Evolutionary conservation across 345 rosid species (phyloP).

Genomic region (Sonneratia alba): DNA sequence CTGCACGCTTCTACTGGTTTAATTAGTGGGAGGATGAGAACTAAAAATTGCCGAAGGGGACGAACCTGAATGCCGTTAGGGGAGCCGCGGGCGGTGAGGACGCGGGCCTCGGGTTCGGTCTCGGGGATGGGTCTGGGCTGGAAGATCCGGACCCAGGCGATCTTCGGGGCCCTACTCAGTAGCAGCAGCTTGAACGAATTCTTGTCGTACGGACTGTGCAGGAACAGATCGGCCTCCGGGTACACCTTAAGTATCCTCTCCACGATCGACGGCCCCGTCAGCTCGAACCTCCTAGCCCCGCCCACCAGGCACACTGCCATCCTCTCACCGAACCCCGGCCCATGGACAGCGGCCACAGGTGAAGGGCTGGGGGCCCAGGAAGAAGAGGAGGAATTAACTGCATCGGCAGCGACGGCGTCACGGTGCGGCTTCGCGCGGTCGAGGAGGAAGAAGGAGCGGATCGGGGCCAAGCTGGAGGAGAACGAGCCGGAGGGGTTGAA

Average conservation of each 20-base stretch:
- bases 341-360: background rate
- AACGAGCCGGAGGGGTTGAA: slow-evolving; percentile 15
- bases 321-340: slow-evolving; percentile 26
- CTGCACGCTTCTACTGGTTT: background rate
- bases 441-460: slow-evolving; percentile 20
- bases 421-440: slow-evolving; percentile 6
- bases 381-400: slow-evolving; percentile 9
- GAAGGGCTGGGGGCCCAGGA: slow-evolving; percentile 4
- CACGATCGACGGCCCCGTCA: slow-evolving; percentile 80
- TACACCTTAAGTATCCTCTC: slow-evolving; percentile 52
- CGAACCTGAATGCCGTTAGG: slow-evolving; percentile 90
- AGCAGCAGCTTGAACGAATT: slow-evolving; percentile 60
- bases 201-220: slow-evolving; percentile 65
- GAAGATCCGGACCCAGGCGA: slow-evolving; percentile 68
- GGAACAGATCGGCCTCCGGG: slow-evolving; percentile 78
- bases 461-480: slow-evolving; percentile 13
- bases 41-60: background rate
- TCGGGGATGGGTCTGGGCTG: slow-evolving; percentile 35
- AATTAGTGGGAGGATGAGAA: no score
- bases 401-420: slow-evolving; percentile 7
- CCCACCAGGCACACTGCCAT: slow-evolving; percentile 92
- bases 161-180: slow-evolving; percentile 47
- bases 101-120: slow-evolving; percentile 48
- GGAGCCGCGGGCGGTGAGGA: slow-evolving; percentile 64
- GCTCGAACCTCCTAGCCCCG: slow-evolving; percentile 84